A percentile compares a stretch with the other conserved stretches of the same genome.
Evolutionary conservation across 306 rosid species (phyloP).

Genomic region (Astragalus glycyphyllos): DNA sequence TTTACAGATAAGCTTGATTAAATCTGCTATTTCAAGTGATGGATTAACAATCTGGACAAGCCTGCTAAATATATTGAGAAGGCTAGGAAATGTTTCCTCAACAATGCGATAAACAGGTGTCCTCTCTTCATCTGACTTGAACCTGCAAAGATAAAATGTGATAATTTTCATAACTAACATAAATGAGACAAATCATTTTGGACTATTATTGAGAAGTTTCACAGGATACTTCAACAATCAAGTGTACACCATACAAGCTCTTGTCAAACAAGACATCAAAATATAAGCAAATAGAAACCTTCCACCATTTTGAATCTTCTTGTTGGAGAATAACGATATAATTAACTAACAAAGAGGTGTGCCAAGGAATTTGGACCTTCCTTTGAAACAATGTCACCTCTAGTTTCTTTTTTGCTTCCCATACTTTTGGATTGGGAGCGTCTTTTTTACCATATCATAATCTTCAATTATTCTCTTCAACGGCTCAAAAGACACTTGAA

Average conservation of each 20-base stretch:
- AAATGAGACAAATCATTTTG: not conserved
- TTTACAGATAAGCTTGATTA: constrained; percentile 96
- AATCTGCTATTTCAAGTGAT: constrained; percentile 85
- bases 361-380: constrained; percentile 4
- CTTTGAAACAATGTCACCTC: constrained; percentile 20
- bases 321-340: not conserved
- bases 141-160: constrained; percentile 58
- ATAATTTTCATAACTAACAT: constrained; percentile 19
- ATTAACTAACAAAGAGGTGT: not conserved
- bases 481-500: constrained; percentile 11
- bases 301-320: constrained; percentile 14
- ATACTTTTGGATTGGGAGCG: not conserved
- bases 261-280: not conserved
- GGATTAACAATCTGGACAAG: constrained; percentile 89
- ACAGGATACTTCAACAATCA: constrained; percentile 10
- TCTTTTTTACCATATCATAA: constrained; percentile 2
- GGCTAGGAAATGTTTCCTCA: constrained; percentile 91
- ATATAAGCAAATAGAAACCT: constrained; percentile 15
- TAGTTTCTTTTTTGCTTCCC: not conserved
- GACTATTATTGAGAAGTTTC: not conserved
- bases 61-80: constrained; percentile 80
- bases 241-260: not conserved
- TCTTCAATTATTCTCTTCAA: constrained; percentile 24
- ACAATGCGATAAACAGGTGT: constrained; percentile 83
- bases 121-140: constrained; percentile 97